Evolutionary conservation across 2,329 filamentous ascomycete genomes (phyloP).

Genomic region (Zymoseptoria ardabiliae): DNA sequence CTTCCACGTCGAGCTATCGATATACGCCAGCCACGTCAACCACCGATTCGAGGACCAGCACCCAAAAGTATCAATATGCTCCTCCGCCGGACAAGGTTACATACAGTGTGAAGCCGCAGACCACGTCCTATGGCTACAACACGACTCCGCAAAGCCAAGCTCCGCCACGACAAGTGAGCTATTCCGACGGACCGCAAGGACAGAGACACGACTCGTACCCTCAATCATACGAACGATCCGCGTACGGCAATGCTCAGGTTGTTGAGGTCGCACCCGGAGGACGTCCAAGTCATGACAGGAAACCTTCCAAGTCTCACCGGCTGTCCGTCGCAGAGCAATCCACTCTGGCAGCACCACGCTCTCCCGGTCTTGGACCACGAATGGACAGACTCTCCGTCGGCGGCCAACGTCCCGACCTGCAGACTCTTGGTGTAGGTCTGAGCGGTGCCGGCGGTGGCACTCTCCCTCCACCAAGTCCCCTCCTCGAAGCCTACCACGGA

Average conservation of each 20-base stretch:
- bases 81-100: slow-evolving; percentile 34
- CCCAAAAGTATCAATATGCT: slow-evolving; percentile 32
- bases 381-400: slow-evolving; percentile 44
- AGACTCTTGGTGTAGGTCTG: slow-evolving; percentile 24
- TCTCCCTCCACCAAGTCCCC: slow-evolving; percentile 66
- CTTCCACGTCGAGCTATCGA: slow-evolving; percentile 14
- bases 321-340: slow-evolving; percentile 14
- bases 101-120: slow-evolving; percentile 34
- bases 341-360: slow-evolving; percentile 24
- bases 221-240: slow-evolving; percentile 13
- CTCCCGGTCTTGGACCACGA: slow-evolving; percentile 31
- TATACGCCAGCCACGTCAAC: slow-evolving; percentile 18
- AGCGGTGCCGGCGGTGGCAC: slow-evolving; percentile 25
- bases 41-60: slow-evolving; percentile 14
- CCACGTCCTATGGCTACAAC: background rate
- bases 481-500: slow-evolving; percentile 86
- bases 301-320: slow-evolving; percentile 12
- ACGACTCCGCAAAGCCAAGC: slow-evolving; percentile 14
- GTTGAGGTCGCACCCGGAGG: slow-evolving; percentile 37
- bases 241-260: slow-evolving; percentile 26
- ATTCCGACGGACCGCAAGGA: slow-evolving; percentile 11
- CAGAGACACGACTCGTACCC: slow-evolving; percentile 16
- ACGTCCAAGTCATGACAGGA: slow-evolving; percentile 13
- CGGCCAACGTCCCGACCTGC: slow-evolving; percentile 37
- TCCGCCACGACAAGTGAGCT: slow-evolving; percentile 6